These are phyloP conservation scores for Inonotus obliquus DNA, from an alignment of 1,284 basidiomycete species.

Conservation along the genomic window DNA sequence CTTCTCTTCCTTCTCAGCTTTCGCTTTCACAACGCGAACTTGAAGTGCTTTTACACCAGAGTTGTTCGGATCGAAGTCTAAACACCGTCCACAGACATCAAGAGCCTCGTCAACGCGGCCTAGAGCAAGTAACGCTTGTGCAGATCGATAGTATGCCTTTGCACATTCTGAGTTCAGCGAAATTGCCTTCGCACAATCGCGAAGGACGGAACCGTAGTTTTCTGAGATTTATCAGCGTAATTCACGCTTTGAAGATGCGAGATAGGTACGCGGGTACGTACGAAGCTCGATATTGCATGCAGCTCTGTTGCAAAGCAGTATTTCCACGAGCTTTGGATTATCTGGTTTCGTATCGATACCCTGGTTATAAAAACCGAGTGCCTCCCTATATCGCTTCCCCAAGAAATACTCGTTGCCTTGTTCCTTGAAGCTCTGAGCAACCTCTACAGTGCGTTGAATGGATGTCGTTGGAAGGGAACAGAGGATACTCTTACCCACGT, in stretches of 20 bases:
- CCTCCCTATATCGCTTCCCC: conserved; percentile 83
- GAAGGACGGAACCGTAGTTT: conserved; percentile 82
- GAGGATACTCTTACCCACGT: conserved; percentile 55
- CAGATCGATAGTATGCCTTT: conserved; percentile 85
- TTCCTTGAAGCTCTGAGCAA: conserved; percentile 89
- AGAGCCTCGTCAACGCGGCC: conserved; percentile 73
- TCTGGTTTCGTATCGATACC: conserved; percentile 81
- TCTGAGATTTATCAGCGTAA: conserved; percentile 38
- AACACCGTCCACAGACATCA: conserved; percentile 72
- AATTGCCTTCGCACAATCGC: conserved; percentile 78
- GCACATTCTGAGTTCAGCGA: conserved; percentile 55
- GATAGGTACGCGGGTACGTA: conserved; percentile 32
- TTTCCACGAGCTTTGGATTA: conserved; percentile 57
- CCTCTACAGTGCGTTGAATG: conserved; percentile 47
- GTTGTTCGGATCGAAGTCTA: conserved; percentile 55
- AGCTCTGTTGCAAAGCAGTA: conserved; percentile 84
- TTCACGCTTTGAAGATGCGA: conserved; percentile 16
- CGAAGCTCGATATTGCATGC: conserved; percentile 89
- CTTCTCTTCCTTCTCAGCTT: conserved; percentile 46
- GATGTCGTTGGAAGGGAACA: background rate
- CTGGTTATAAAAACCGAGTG: conserved; percentile 86
- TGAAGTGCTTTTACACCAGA: conserved; percentile 42
- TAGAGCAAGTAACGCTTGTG: conserved; percentile 67
- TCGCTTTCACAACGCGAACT: conserved; percentile 42
- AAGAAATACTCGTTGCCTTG: conserved; percentile 95